Base-by-base conservation (phyloP, 139 green algal genomes). In the Yamagishiella unicocca region DNA sequence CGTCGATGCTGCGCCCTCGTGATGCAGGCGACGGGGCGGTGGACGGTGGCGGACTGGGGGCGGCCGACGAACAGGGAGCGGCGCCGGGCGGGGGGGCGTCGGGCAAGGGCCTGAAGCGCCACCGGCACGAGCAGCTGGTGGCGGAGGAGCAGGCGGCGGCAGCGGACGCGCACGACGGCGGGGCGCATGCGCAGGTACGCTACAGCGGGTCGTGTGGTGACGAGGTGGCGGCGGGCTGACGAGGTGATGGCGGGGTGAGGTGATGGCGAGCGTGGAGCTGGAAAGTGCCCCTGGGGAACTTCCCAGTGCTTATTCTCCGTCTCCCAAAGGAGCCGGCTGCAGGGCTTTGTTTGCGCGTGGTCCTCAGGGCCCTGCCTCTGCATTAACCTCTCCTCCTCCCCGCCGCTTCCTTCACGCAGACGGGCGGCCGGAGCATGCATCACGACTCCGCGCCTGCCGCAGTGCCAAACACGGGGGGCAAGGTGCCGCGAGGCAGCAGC, bases 351-450 rank as follows among this genome's bases (percentile, higher is more conserved):
- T n/a, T n/a, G n/a, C n/a, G n/a, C n/a, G n/a, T n/a, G n/a, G n/a
- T n/a, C n/a, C n/a, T n/a, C n/a, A n/a, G n/a, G n/a, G 12, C 17
- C 50, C 17, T 58, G 50, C 12, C 50, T 58, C 12, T 58, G 50
- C 50, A 17, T 58, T 58, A 17, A 17, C 17, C 50, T 27, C 19
- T 50, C 67, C 31, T 2, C 67, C 25, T 2, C 24, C 21, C 71
- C 24, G 21, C 25, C 14, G 21, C 61, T 24, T 35, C 58, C 9
- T 67, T n/a, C 58, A 67, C 31, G 19, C 40, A 85, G 79, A 75
- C 62, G 10, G 79, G 79, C 21, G 79, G 79, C 5, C 58, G 79
- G 27, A 85, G 79, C 61, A 85, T 85, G 79, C 79, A 85, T 43
- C 79, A 85, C 42, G 79, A 85, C 4, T 29, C 61, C 6, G 10